Evolutionary conservation across 768 basidiomycete genomes (phyloP).

Genomic region (Boletus subparvulus): DNA sequence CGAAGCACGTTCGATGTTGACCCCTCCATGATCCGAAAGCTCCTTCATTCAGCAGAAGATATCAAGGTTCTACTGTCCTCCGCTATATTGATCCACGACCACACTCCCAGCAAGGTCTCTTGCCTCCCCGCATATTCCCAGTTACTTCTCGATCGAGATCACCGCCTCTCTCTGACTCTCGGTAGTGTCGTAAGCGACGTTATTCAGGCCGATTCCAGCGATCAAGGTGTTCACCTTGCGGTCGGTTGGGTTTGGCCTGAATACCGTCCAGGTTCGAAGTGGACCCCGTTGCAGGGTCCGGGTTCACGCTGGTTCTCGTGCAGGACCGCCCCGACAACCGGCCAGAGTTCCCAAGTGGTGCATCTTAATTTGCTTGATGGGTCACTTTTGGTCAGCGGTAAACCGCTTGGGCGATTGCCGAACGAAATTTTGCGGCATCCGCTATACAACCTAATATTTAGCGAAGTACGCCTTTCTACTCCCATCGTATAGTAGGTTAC

Average conservation of each 20-base stretch:
- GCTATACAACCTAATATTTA: constrained; percentile 25
- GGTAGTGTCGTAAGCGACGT: constrained; percentile 14
- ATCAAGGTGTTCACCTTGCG: constrained; percentile 31
- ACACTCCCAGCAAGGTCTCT: constrained; percentile 19
- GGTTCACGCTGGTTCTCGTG: constrained; percentile 5
- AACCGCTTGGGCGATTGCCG: constrained; percentile 39
- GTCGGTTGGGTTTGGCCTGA: constrained; percentile 30
- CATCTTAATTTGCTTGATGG: constrained; percentile 43
- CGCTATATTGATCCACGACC: constrained; percentile 32
- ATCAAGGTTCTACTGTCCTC: constrained; percentile 28
- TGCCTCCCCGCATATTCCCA: constrained; percentile 10
- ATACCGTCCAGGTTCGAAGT: constrained; percentile 25
- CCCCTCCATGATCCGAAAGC: not conserved
- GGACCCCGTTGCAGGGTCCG: constrained; percentile 17
- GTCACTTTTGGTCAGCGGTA: constrained; percentile 42
- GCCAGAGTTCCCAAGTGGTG: constrained; percentile 25
- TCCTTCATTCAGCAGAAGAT: too few species aligned
- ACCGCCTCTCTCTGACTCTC: constrained; percentile 30
- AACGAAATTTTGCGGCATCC: constrained; percentile 22
- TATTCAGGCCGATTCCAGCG: constrained; percentile 7
- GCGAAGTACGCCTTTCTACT: constrained; percentile 26
- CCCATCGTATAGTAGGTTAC: not conserved
- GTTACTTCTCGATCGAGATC: constrained; percentile 32
- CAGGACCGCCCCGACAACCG: constrained; percentile 11
- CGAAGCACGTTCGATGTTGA: constrained; percentile 31